A percentile compares a stretch with the other conserved stretches of the same genome.
These are phyloP conservation scores for Gaertneriomyces sp. DNA, from an alignment of 192 early-diverging fungal species.

Conservation along the genomic window DNA sequence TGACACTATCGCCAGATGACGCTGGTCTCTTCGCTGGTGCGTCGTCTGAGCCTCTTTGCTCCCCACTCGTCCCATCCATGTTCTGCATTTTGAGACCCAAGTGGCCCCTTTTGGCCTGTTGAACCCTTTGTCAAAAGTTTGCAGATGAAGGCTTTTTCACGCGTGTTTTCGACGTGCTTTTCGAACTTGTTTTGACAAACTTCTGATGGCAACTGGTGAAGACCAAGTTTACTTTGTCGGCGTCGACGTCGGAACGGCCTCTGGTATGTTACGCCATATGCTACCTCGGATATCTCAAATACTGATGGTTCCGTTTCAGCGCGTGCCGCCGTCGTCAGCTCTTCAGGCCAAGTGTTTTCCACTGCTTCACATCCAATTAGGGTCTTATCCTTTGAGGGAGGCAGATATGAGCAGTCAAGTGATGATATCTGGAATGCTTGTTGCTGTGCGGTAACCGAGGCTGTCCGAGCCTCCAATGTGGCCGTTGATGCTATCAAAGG, in stretches of 20 bases:
- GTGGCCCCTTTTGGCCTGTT: too few relatives aligned
- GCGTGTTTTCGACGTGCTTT: too few relatives aligned
- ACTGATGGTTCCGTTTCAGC: constrained; percentile 3
- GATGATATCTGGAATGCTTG: constrained; percentile 65
- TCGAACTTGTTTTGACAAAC: too few relatives aligned
- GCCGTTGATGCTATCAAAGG: constrained; percentile 42
- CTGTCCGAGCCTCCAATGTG: constrained; percentile 32
- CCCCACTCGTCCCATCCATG: too few relatives aligned
- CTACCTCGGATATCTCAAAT: neutral
- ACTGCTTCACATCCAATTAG: constrained; percentile 42
- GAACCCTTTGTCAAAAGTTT: too few relatives aligned
- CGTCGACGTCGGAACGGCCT: constrained; percentile 57
- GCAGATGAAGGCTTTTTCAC: too few relatives aligned
- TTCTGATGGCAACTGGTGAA: too few relatives aligned
- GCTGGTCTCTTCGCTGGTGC: too few relatives aligned
- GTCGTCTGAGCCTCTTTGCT: too few relatives aligned
- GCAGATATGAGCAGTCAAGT: constrained; percentile 66
- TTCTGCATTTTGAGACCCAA: too few relatives aligned
- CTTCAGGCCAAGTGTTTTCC: constrained; percentile 47
- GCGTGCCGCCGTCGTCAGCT: constrained; percentile 50
- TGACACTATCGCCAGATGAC: too few relatives aligned
- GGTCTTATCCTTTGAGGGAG: constrained; percentile 43
- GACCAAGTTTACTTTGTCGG: constrained; percentile 40
- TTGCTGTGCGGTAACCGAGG: constrained; percentile 41
- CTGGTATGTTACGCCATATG: constrained; percentile 4